phyloP scores from a whole-genome alignment of 192 early-diverging fungal genomes.

The Ambispora gerdemannii region DNA sequence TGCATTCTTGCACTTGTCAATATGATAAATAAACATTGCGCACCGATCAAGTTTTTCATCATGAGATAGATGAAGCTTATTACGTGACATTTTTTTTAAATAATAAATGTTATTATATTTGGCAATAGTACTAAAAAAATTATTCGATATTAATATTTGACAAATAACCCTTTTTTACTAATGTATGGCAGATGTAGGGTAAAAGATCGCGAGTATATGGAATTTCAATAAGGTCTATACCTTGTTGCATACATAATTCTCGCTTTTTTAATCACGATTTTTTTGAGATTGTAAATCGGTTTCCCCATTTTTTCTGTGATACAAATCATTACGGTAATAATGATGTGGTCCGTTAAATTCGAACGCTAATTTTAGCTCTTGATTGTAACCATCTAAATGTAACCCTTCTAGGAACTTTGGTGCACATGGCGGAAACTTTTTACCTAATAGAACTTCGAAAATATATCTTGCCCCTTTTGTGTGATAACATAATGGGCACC shows the following conservation, averaged over 20 bases:
- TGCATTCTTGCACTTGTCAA: slow-evolving; percentile 11
- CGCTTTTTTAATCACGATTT: not conserved
- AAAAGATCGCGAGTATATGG: slow-evolving; percentile 1
- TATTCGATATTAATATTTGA: not conserved
- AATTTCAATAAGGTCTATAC: not conserved
- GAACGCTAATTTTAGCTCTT: slow-evolving; percentile 9
- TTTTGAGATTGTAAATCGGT: not conserved
- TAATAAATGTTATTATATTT: too few species aligned
- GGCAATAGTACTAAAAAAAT: not conserved
- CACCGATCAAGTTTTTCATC: slow-evolving; percentile 9
- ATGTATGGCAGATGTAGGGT: slow-evolving; percentile 5
- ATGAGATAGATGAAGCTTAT: not conserved
- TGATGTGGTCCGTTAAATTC: not conserved
- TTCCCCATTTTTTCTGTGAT: not conserved
- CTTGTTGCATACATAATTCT: not conserved
- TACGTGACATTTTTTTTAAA: too few species aligned
- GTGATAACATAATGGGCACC: too few species aligned
- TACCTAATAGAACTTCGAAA: too few species aligned
- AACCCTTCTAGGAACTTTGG: not conserved
- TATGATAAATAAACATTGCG: slow-evolving; percentile 11
- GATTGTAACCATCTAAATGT: not conserved
- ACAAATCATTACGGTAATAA: not conserved
- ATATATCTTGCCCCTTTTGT: too few species aligned
- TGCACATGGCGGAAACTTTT: too few species aligned
- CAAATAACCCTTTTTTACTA: slow-evolving; percentile 7